Evolutionary conservation across 805 yeast genomes (phyloP), one percentile per base, ranked within the genome.

Genomic region (Ogataea sp.): DNA sequence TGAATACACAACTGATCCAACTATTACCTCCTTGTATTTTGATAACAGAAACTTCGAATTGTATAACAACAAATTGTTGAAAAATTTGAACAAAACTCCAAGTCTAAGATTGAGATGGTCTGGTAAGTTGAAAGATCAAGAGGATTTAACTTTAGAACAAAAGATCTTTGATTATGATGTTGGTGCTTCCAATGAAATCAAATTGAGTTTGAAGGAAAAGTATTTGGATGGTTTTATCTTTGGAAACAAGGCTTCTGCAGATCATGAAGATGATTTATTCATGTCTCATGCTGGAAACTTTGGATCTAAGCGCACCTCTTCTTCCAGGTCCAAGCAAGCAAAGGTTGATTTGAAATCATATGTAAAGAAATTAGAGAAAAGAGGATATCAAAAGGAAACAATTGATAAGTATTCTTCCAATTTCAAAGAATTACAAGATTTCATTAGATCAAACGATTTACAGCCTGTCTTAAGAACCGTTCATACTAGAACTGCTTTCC

Each of bases 401-500:
- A 59, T 83, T 40, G 73, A 73, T 32, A 68, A 72, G 39, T 68
- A 71, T 50, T 68, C 71, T 40, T 55, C 67, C 14, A 75, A 79
- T 42, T 78, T 85, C 39, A 69, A 71, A 32, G 75, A 72, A 38
- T 63, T 87, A 38, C 80, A 81, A 53, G 58, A 64, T 13, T 83
- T 80, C 53, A 81, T 90, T 45, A 56, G 61, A 31, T 77, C 77
- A 39, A 70, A 79, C 49, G 72, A 77, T 43, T 69, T 90, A 46
- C 84, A 86, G 61, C 98, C 98, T 13, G 76, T 85, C 29, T 64
- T 93, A 57, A 79, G 97, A 65, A 75, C 96, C 10, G 75, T 81
- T 28, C 87, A 85, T 65, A 84, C 87, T 32, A 75, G 97, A 61
- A 85, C 96, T 6, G 97, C 97, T 2, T 90, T 93, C 69, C 97